Evolutionary conservation across 805 yeast species (phyloP), one percentile per base, ranked within the genome.

Genomic region (Candida schatavii): DNA sequence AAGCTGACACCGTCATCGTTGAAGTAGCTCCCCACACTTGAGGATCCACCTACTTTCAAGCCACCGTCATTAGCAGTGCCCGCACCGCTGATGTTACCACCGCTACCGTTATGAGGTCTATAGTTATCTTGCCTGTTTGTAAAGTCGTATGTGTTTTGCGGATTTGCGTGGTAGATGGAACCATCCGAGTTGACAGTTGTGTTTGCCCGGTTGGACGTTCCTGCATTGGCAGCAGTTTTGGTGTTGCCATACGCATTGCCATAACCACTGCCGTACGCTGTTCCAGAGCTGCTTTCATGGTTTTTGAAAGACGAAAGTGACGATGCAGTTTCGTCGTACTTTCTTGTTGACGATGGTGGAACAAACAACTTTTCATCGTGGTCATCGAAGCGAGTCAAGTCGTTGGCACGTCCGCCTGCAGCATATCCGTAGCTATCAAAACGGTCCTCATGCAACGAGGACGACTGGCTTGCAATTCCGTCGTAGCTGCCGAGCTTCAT

Each of bases 121-220:
- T 14, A 9, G 17, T 20, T 11, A n/a, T 15, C 20, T 5, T n/a
- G 28, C 33, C 47, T 47, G 15, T 43, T 45, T 14, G 72, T 68
- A 35, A 68, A 53, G 46, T 68, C 72, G 27, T 52, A 61, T 3
- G 62, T 59, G 20, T 48, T 40, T 39, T 61, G 69, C 17, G 70
- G 69, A 19, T 57, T 50, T 2, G 68, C 47, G 37, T 62, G 59
- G 50, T 61, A 62, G 29, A 59, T 43, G 18, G 67, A 59, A 1
- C 62, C 52, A 38, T 49, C 52, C 27, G 52, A 43, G 19, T 40
- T 43, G n/a, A 31, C 25, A 19, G 42, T 34, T 35, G 34, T 14
- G 17, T 17, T 19, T 20, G 42, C 27, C n/a, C n/a, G 21, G 41
- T 44, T 33, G 19, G 19, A 18, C 4, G 37, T n/a, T 10, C 10